Conservation (phyloP, 2,329 filamentous ascomycete genomes). For the Gyromitra esculenta region DNA sequence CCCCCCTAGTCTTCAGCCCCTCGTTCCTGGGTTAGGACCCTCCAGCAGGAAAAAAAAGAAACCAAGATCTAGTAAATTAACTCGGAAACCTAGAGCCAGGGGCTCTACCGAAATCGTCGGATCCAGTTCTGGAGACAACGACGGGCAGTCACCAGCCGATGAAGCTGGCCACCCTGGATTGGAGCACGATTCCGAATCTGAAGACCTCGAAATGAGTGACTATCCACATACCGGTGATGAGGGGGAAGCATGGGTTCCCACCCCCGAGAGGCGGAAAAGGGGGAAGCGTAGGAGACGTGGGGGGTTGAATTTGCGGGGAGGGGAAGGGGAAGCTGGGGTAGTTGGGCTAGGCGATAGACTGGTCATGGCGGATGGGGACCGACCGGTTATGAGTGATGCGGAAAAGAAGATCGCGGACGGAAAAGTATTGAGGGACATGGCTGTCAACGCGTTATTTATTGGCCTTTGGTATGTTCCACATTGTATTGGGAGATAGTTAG, state of each 20-base stretch:
- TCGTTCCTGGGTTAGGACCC: conserved; percentile 8
- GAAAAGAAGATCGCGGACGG: conserved; percentile 81
- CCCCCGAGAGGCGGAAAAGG: conserved; percentile 33
- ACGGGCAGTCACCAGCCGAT: conserved; percentile 23
- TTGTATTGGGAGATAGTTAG: too few relatives aligned
- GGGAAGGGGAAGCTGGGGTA: conserved; percentile 12
- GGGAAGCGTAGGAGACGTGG: conserved; percentile 47
- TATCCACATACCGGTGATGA: conserved; percentile 50
- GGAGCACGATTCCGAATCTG: conserved; percentile 50
- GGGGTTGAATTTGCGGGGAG: conserved; percentile 35
- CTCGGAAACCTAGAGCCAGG: conserved; percentile 13
- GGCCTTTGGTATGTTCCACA: conserved; percentile 74
- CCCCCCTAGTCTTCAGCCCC: conserved; percentile 23
- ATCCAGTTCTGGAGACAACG: conserved; percentile 18
- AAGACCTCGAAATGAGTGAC: conserved; percentile 55
- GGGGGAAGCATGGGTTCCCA: conserved; percentile 43
- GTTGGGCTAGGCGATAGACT: conserved; percentile 43
- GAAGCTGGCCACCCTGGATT: conserved; percentile 39
- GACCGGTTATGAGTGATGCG: conserved; percentile 59
- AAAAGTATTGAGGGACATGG: conserved; percentile 73
- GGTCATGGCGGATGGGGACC: conserved; percentile 49
- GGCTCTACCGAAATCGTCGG: conserved; percentile 20
- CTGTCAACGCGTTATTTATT: conserved; percentile 83
- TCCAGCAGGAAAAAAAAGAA: conserved; percentile 13
- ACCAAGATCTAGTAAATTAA: conserved; percentile 19